Conservation (phyloP, 2,329 filamentous ascomycete species). For the Colletotrichum sp. region DNA sequence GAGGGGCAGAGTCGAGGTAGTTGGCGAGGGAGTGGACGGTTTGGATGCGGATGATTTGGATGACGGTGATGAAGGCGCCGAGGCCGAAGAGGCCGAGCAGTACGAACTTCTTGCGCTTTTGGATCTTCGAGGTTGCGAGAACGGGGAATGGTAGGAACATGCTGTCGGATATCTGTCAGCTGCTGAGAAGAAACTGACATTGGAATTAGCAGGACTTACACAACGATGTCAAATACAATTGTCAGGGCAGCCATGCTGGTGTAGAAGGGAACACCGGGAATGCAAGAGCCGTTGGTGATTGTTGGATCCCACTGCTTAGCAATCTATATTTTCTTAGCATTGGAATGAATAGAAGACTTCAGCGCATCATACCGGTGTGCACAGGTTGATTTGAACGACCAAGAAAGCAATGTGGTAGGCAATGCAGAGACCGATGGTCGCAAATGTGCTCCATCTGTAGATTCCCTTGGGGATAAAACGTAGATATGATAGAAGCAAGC, state of each 20-base stretch:
- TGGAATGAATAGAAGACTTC: neutral
- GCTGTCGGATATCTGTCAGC: constrained; percentile 24
- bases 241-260: constrained; percentile 44
- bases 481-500: constrained; percentile 48
- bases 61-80: constrained; percentile 55
- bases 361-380: constrained; percentile 32
- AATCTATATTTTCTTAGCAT: constrained; percentile 10
- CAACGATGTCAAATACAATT: constrained; percentile 44
- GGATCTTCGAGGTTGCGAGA: constrained; percentile 40
- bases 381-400: constrained; percentile 39
- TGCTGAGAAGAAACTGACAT: neutral
- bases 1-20: constrained; percentile 47
- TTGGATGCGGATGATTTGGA: constrained; percentile 56
- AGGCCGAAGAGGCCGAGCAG: constrained; percentile 50
- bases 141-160: constrained; percentile 48
- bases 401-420: constrained; percentile 45
- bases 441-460: constrained; percentile 38
- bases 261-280: constrained; percentile 46
- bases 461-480: constrained; percentile 45
- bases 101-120: constrained; percentile 45
- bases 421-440: constrained; percentile 36
- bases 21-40: constrained; percentile 48
- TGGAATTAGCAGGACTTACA: constrained; percentile 33
- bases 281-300: constrained; percentile 40
- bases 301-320: constrained; percentile 46